Evolutionary conservation across 371 early-diverging fungal genomes (phyloP).

Genomic region (Coemansia sp.): DNA sequence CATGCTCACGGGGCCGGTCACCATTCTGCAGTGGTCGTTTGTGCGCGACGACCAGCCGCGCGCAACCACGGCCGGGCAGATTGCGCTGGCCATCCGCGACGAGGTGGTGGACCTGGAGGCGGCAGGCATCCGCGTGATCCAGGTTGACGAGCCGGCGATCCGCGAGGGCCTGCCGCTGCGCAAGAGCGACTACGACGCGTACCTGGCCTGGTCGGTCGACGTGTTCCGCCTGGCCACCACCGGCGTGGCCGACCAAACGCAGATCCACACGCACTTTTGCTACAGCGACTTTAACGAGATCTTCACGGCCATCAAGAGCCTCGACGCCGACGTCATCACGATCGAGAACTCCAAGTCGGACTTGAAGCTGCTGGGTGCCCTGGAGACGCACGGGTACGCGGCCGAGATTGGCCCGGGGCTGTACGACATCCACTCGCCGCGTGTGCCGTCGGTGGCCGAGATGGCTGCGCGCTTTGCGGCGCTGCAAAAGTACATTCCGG

Average conservation of each 20-base stretch:
- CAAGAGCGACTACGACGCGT: conserved; percentile 79
- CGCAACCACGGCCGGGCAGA: conserved; percentile 78
- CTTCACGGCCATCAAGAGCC: conserved; percentile 82
- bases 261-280: conserved; percentile 97
- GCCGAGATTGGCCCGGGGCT: conserved; percentile 95
- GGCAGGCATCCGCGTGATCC: conserved; percentile 91
- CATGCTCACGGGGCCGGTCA: conserved; percentile 93
- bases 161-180: conserved; percentile 97
- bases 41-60: conserved; percentile 95
- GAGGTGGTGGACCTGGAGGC: conserved; percentile 92
- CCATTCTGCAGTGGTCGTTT: conserved; percentile 96
- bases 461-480: conserved; percentile 79
- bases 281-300: conserved; percentile 99
- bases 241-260: conserved; percentile 84
- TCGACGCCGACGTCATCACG: conserved; percentile 95
- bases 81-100: conserved; percentile 94
- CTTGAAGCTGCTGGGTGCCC: conserved; percentile 86
- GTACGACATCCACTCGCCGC: conserved; percentile 96
- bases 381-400: conserved; percentile 78
- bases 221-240: conserved; percentile 89
- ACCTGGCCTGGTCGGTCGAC: conserved; percentile 94
- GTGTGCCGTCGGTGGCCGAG: conserved; percentile 88
- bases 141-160: conserved; percentile 98
- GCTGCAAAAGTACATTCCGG: conserved; percentile 71
- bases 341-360: conserved; percentile 97